Evolutionary conservation across 192 early-diverging fungal species (phyloP).

Genomic region (Podochytrium sp.): DNA sequence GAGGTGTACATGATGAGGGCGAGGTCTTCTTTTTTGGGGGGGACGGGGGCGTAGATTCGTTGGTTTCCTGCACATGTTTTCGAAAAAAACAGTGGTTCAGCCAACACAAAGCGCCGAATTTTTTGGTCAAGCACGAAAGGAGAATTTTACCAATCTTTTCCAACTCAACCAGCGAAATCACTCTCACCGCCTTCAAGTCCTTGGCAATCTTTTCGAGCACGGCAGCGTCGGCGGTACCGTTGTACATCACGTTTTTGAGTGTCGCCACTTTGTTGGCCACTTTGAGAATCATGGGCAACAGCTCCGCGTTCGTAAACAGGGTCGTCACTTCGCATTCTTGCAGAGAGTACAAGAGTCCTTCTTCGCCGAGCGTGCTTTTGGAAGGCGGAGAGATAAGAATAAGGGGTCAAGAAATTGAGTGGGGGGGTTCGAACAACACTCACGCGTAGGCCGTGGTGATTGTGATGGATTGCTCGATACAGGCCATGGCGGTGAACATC

Average conservation of each 20-base stretch:
- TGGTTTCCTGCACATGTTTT: constrained; percentile 42
- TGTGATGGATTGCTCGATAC: constrained; percentile 70
- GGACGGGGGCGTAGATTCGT: constrained; percentile 25
- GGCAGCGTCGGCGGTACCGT: constrained; percentile 58
- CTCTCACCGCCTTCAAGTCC: neutral
- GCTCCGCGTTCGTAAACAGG: constrained; percentile 75
- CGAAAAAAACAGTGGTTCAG: neutral
- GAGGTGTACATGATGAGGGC: constrained; percentile 83
- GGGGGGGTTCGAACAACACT: neutral
- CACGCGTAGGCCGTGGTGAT: constrained; percentile 74
- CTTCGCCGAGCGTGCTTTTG: constrained; percentile 79
- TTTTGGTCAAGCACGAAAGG: neutral
- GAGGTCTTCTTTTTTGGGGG: constrained; percentile 69
- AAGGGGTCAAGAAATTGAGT: too few relatives aligned
- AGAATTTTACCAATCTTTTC: constrained; percentile 12
- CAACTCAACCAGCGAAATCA: constrained; percentile 74
- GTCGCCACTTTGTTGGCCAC: constrained; percentile 61
- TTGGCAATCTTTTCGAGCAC: constrained; percentile 14
- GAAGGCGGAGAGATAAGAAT: constrained; percentile 20
- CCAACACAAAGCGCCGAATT: neutral
- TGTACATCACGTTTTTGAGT: constrained; percentile 76
- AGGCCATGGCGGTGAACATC: constrained; percentile 65
- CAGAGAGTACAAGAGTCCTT: constrained; percentile 83
- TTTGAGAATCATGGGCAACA: constrained; percentile 67
- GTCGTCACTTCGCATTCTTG: constrained; percentile 75